Evolutionary conservation across 75 land plant species (phyloP), one percentile per base, ranked within the genome.

Genomic region (Cunninghamia lanceolata): DNA sequence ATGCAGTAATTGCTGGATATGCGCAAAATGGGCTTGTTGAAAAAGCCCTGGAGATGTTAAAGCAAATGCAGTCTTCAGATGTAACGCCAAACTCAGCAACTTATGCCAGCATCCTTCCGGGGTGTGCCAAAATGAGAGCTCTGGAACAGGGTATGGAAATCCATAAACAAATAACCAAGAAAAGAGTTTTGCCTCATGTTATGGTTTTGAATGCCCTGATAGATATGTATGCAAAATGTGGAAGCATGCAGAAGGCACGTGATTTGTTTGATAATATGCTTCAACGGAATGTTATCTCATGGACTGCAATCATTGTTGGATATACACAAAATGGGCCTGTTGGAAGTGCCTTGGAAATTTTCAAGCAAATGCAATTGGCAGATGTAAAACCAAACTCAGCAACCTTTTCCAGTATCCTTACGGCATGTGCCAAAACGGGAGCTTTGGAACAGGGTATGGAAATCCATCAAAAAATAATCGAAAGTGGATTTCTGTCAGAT

Each of bases 81-180:
- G 34, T 78, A 68, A 42, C 76, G 34, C 86, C 89, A 9, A 87
- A 86, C 70, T 85, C 76, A 36, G 70, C 86, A 36, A 91, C 89
- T 40, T n/a, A 89, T 2, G 90, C 85, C 32, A 87, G 83, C 4
- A 86, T 87, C 38, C 45, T 91, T 36, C 83, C 92, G 6, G 40
- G 85, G 17, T 89, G 88, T 80, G 90, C 92, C 13, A 91, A 89
- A 43, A 40, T 91, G 54, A 82, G 86, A 59, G 88, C 89, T 75
- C 68, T 91, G 80, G 70, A 85, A 47, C 86, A 80, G 85, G 93
- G 90, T 34, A 84, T 84, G 85, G 85, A 35, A 75, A 42, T 89
- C 30, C 68, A 63, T 63, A 63, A 25, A 63, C 30, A 63, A 63
- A 63, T 63, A 63, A 28, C 30, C 7, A 28, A 25, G 8, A 28